Evolutionary conservation across 805 yeast genomes (phyloP).

Genomic region (Kodamaea laetipori): DNA sequence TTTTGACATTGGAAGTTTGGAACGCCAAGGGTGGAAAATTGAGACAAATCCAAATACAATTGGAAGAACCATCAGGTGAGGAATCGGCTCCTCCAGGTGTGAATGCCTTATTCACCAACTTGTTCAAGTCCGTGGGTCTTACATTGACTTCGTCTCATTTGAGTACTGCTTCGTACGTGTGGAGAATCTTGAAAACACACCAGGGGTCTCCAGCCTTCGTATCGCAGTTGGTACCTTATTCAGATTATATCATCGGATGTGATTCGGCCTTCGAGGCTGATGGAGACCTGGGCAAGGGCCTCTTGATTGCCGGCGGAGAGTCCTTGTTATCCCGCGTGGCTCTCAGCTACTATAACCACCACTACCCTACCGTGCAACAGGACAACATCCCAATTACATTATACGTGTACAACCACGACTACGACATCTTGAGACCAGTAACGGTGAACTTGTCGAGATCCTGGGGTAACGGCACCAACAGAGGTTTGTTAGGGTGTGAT

Average conservation of each 20-base stretch:
- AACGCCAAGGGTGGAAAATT: conserved; percentile 78
- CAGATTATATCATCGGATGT: conserved; percentile 83
- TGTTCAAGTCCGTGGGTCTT: conserved; percentile 60
- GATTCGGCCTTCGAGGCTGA: conserved; percentile 63
- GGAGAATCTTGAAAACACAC: conserved; percentile 79
- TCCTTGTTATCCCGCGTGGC: conserved; percentile 69
- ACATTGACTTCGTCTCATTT: conserved; percentile 78
- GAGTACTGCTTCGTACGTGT: conserved; percentile 74
- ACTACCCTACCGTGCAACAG: conserved; percentile 31
- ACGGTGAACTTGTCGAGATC: conserved; percentile 62
- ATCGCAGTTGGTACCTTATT: conserved; percentile 80
- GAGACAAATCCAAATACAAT: conserved; percentile 33
- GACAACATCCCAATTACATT: conserved; percentile 43
- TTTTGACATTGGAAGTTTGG: conserved; percentile 70
- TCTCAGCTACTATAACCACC: conserved; percentile 54
- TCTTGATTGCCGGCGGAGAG: conserved; percentile 86
- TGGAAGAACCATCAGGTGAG: conserved; percentile 15
- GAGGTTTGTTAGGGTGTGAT: conserved; percentile 87
- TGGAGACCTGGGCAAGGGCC: conserved; percentile 49
- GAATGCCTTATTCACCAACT: conserved; percentile 24
- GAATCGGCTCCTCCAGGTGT: conserved; percentile 11
- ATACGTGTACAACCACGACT: conserved; percentile 82
- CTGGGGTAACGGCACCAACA: conserved; percentile 68
- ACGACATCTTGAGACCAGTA: conserved; percentile 83
- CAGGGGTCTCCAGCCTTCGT: conserved; percentile 77